Conservation (phyloP, 2,329 filamentous ascomycete genomes). For the Aphanocladium album region DNA sequence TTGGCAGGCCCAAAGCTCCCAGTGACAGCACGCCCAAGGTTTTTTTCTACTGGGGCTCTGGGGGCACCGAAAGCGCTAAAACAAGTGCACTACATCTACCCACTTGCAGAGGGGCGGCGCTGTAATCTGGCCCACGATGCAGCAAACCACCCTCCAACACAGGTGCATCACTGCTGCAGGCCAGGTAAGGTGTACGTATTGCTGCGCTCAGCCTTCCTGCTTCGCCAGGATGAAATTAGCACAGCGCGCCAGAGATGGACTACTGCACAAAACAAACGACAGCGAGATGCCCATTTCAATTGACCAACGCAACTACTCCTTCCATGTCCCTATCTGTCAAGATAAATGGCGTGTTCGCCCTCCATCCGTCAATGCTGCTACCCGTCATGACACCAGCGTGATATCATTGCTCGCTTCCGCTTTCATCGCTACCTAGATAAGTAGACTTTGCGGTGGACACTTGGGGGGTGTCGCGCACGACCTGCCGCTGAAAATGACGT, state of each 20-base stretch:
- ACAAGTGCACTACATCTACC: not conserved
- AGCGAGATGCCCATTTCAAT: too few species aligned
- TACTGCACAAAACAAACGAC: too few species aligned
- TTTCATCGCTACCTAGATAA: not conserved
- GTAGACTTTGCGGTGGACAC: conserved; percentile 1
- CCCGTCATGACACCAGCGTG: conserved; percentile 1
- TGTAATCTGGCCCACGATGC: not conserved
- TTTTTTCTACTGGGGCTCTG: not conserved
- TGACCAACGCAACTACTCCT: too few species aligned
- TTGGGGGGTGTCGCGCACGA: not conserved
- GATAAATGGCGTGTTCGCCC: too few species aligned
- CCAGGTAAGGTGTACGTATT: too few species aligned
- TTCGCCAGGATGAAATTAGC: not conserved
- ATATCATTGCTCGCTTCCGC: not conserved
- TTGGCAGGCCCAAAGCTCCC: not conserved
- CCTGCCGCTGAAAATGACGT: conserved; percentile 6
- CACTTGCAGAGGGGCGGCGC: not conserved
- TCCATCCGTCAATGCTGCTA: too few species aligned
- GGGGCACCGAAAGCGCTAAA: not conserved
- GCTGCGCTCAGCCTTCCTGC: not conserved
- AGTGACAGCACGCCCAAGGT: not conserved
- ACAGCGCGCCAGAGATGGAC: too few species aligned
- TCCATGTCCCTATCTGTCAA: too few species aligned
- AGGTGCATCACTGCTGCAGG: not conserved
- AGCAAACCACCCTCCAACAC: not conserved